Evolutionary conservation across 352 stramenopile genomes (phyloP).

Genomic region (Pseudoperonospora humuli): DNA sequence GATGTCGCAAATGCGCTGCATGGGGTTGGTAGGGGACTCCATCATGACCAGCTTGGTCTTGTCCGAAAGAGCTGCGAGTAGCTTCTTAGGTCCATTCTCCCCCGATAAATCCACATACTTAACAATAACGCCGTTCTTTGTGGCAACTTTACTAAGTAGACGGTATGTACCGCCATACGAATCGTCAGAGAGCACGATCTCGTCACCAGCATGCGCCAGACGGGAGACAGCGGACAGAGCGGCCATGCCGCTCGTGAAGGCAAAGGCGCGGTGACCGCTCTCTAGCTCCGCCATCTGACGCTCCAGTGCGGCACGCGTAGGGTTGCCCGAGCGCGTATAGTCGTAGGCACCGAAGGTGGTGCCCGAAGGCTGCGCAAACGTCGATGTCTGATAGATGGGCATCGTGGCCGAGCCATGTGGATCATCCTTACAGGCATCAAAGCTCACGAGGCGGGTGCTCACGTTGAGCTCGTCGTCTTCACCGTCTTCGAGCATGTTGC

Average conservation of each 20-base stretch:
- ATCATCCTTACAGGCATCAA: slow-evolving; percentile 83
- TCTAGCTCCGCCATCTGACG: slow-evolving; percentile 85
- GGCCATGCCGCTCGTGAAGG: slow-evolving; percentile 94
- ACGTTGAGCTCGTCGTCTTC: slow-evolving; percentile 52
- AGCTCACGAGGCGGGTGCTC: slow-evolving; percentile 66
- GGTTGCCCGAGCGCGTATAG: slow-evolving; percentile 92
- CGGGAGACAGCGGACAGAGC: slow-evolving; percentile 89
- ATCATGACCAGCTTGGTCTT: slow-evolving; percentile 94
- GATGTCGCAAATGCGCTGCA: slow-evolving; percentile 93
- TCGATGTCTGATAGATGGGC: slow-evolving; percentile 90
- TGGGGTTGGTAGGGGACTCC: slow-evolving; percentile 96
- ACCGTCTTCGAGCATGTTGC: slow-evolving; percentile 26
- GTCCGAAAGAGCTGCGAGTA: slow-evolving; percentile 39
- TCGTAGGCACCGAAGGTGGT: slow-evolving; percentile 89
- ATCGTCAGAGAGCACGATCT: slow-evolving; percentile 91
- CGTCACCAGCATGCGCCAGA: slow-evolving; percentile 84
- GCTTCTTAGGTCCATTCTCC: slow-evolving; percentile 49
- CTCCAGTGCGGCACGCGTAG: slow-evolving; percentile 90
- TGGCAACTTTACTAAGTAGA: slow-evolving; percentile 83
- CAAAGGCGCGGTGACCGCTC: slow-evolving; percentile 68
- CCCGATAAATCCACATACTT: slow-evolving; percentile 85
- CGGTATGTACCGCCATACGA: slow-evolving; percentile 96
- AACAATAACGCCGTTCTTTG: slow-evolving; percentile 68
- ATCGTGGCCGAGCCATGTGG: slow-evolving; percentile 85
- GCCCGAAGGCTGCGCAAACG: slow-evolving; percentile 84